A percentile compares a stretch with the other conserved stretches of the same genome.
These are phyloP conservation scores for Nothopassalora personata DNA, from an alignment of 2,329 filamentous ascomycete genomes.

Conservation along the genomic window DNA sequence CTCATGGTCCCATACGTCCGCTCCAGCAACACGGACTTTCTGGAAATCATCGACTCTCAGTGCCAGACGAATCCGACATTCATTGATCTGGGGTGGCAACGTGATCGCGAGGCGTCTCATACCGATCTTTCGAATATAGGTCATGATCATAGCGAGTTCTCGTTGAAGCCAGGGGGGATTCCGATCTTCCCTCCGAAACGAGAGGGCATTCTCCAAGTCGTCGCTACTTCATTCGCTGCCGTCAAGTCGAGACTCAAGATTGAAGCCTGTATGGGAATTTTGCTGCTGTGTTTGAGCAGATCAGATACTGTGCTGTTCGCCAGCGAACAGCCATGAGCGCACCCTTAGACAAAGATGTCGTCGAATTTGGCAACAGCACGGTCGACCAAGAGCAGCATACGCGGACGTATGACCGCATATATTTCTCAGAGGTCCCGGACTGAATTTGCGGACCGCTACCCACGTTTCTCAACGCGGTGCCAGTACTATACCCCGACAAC, in stretches of 20 bases:
- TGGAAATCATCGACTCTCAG: background rate
- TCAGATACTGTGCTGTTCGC: slow-evolving; percentile 6
- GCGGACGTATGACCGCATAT: slow-evolving; percentile 10
- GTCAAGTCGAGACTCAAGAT: slow-evolving; percentile 1
- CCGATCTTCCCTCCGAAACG: background rate
- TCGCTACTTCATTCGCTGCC: background rate
- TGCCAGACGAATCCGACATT: slow-evolving; percentile 11
- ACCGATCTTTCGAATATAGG: background rate
- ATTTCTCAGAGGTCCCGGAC: slow-evolving; percentile 14
- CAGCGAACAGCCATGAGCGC: background rate
- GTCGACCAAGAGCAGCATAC: background rate
- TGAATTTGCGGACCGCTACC: slow-evolving; percentile 9
- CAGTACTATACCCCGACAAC: slow-evolving; percentile 2
- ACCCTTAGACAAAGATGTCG: background rate
- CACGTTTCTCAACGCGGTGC: slow-evolving; percentile 6
- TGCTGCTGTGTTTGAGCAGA: slow-evolving; percentile 11
- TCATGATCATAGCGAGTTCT: slow-evolving; percentile 6
- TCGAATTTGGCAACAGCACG: no score
- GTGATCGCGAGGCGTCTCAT: background rate
- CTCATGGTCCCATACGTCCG: no score
- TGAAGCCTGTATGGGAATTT: slow-evolving; percentile 8
- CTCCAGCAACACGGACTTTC: background rate
- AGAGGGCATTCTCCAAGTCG: background rate
- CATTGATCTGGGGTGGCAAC: slow-evolving; percentile 11
- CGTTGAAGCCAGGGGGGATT: background rate